Conservation (phyloP, 228 moss, liverwort and hornwort species). For the Sphagnum fallax region DNA sequence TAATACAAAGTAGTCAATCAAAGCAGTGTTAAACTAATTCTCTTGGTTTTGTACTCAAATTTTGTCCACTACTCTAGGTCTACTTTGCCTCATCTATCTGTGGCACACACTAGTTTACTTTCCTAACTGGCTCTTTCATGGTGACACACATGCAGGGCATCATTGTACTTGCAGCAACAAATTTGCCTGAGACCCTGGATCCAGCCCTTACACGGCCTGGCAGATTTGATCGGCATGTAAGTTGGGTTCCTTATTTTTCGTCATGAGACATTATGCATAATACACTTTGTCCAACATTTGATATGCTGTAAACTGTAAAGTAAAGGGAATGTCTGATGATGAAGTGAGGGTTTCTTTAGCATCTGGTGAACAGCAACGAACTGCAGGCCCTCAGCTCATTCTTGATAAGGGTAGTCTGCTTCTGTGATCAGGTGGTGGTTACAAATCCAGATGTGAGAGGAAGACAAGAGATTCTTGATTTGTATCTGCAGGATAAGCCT, state of each 20-base stretch:
- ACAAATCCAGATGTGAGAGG: conserved; percentile 97
- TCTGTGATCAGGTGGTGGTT: conserved; percentile 67
- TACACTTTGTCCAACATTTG: not conserved
- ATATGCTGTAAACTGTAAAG: too few relatives aligned
- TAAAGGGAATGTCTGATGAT: not conserved
- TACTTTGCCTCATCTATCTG: not conserved
- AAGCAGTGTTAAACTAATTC: too few relatives aligned
- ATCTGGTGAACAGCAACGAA: too few relatives aligned
- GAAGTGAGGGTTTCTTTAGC: not conserved
- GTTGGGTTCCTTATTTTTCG: conserved; percentile 6
- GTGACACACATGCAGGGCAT: conserved; percentile 58
- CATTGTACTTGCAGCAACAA: conserved; percentile 94
- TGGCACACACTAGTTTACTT: not conserved
- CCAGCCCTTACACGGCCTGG: conserved; percentile 96
- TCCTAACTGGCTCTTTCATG: too few relatives aligned
- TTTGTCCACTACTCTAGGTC: not conserved
- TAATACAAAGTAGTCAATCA: too few relatives aligned
- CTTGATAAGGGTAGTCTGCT: not conserved
- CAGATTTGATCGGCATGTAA: conserved; percentile 98
- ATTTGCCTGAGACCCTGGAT: conserved; percentile 95
- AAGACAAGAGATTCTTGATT: conserved; percentile 87
- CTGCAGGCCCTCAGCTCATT: not conserved
- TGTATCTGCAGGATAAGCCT: conserved; percentile 95
- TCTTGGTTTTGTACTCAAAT: too few relatives aligned
- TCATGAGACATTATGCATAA: too few relatives aligned